These are phyloP conservation scores for Sclerotinia spermophila DNA, from an alignment of 2,329 filamentous ascomycete species.

Conservation along the genomic window DNA sequence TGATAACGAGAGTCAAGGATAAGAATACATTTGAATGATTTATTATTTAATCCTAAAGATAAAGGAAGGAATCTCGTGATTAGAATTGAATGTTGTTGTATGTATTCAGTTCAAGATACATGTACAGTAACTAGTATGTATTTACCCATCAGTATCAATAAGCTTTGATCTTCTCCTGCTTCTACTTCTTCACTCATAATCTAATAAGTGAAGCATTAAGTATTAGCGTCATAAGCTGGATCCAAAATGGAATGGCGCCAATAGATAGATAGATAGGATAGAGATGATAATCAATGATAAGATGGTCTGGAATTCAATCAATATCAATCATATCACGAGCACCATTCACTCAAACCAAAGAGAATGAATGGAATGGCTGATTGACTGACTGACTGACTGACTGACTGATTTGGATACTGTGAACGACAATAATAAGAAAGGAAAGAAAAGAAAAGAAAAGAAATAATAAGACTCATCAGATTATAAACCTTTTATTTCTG, in stretches of 20 bases:
- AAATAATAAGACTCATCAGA: not conserved
- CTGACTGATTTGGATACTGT: not conserved
- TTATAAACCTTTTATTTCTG: not conserved
- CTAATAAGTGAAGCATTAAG: not conserved
- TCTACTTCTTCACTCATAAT: too few relatives aligned
- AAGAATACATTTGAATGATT: too few relatives aligned
- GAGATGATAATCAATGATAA: not conserved
- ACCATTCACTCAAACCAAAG: not conserved
- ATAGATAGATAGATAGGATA: too few relatives aligned
- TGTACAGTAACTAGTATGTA: not conserved
- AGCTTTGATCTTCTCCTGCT: not conserved
- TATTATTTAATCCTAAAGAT: not conserved
- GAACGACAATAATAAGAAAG: not conserved
- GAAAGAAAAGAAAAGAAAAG: not conserved
- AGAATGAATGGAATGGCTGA: not conserved
- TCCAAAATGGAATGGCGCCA: not conserved
- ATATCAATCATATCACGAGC: constrained; percentile 5
- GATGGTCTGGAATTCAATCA: not conserved
- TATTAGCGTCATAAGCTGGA: not conserved
- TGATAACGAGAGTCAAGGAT: not conserved
- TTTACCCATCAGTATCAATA: not conserved
- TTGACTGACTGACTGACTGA: not conserved
- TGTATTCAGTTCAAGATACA: not conserved
- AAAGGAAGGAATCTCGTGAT: not conserved
- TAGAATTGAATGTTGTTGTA: not conserved